Base-by-base conservation (phyloP, 768 basidiomycete species). In the Hypholoma fasciculare region DNA sequence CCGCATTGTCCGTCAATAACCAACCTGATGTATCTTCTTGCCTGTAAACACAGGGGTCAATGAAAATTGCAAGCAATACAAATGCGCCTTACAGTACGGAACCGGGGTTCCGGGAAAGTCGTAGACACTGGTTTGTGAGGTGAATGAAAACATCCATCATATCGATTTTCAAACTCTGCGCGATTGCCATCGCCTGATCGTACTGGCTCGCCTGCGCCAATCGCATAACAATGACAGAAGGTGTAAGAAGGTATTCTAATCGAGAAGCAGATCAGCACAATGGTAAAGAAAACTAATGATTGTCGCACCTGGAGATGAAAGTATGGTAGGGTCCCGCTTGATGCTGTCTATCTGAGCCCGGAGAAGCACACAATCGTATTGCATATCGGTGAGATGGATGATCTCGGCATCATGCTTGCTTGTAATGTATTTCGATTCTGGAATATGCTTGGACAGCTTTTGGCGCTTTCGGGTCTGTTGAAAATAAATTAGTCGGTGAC, bases 131-230 rank as follows among this genome's bases (percentile, higher is more conserved):
- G 38, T 76, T 77, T 0, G 94, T 86, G 61, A 98, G 74, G 61
- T 84, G 80, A 42, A 83, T 82, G 67, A 98, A 96, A 11, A 96
- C 66, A 61, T 93, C 89, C 3, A 87, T 85, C 90, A 98, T 92
- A 70, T 97, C 93, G 42, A 94, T 85, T 36, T 84, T 78, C 42
- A 97, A 82, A 46, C 83, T 84, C 36, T 84, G 81, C 2, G 93
- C 95, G 27, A 87, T 83, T 5, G 84, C 73, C 71, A 96, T 83
- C 2, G 96, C 96, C 52, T 83, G 77, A 63, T 87, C 90, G 72
- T 91, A 96, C 62, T 84, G 82, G 60, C 88, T 91, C 44, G 81
- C 76, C 69, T 97, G 91, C 4, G 89, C 86, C 52, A 96, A 80
- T 60, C 89, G 79, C 63, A 91, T 76, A 30, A 98, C 84, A 56